Conservation (phyloP, 768 basidiomycete species). For the Heimioporus sp. region DNA sequence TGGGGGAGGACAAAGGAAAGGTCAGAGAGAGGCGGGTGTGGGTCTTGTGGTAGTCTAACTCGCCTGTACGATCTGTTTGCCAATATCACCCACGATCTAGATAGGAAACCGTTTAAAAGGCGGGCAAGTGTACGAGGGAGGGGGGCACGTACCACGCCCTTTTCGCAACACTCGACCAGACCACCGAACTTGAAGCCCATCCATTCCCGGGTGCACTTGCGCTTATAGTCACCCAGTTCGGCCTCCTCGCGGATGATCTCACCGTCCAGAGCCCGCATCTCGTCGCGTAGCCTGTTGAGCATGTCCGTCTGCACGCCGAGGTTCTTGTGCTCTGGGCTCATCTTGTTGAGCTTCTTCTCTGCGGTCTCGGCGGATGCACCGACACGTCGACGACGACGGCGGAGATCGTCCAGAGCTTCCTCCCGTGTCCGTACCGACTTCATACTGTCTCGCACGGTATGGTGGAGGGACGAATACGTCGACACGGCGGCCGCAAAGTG, state of each 20-base stretch:
- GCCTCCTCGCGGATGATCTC: constrained; percentile 86
- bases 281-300: constrained; percentile 66
- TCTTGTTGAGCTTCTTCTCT: constrained; percentile 86
- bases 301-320: constrained; percentile 68
- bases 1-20: constrained; percentile 20
- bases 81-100: constrained; percentile 49
- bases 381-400: constrained; percentile 64
- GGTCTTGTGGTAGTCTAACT: constrained; percentile 1
- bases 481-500: constrained; percentile 67
- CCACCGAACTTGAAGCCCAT: constrained; percentile 89
- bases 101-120: background rate
- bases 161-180: constrained; percentile 79
- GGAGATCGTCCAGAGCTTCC: constrained; percentile 77
- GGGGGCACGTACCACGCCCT: constrained; percentile 50
- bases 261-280: constrained; percentile 75
- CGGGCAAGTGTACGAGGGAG: background rate
- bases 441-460: constrained; percentile 59
- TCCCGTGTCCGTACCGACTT: constrained; percentile 84
- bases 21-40: constrained; percentile 3
- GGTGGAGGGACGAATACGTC: constrained; percentile 69
- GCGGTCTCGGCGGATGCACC: constrained; percentile 74
- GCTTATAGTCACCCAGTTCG: constrained; percentile 78
- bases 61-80: constrained; percentile 45
- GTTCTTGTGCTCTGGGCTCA: constrained; percentile 89
- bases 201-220: constrained; percentile 61